phyloP scores from a whole-genome alignment of 495 filamentous ascomycete species.

The Lophium mytilinum region DNA sequence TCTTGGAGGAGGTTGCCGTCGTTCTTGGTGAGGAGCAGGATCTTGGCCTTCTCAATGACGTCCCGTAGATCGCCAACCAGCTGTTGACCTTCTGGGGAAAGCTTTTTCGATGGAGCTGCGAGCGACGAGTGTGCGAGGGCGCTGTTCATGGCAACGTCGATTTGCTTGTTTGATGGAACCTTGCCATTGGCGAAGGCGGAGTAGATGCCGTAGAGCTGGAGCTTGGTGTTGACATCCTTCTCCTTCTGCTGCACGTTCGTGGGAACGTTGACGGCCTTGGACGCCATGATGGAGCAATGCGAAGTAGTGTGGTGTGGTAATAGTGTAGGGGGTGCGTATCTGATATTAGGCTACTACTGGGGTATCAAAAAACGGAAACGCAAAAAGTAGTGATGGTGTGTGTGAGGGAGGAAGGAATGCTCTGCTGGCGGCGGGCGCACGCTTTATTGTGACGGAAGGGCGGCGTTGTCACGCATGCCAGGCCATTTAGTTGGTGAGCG shows the following conservation, averaged over 20 bases:
- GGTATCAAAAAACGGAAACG: no score
- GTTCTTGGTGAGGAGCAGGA: slow-evolving; percentile 88
- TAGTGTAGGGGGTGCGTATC: no score
- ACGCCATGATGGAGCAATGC: background rate
- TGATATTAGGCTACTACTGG: no score
- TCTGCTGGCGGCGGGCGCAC: no score
- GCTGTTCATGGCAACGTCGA: slow-evolving; percentile 87
- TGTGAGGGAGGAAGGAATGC: no score
- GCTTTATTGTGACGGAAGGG: no score
- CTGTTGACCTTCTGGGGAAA: slow-evolving; percentile 71
- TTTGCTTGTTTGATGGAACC: slow-evolving; percentile 92
- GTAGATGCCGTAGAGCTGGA: slow-evolving; percentile 90
- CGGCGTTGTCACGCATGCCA: no score
- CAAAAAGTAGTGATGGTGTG: no score
- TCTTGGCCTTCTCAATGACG: slow-evolving; percentile 83
- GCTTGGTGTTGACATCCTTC: slow-evolving; percentile 79
- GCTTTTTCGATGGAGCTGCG: slow-evolving; percentile 60
- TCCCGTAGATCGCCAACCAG: slow-evolving; percentile 71
- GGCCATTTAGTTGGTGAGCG: no score
- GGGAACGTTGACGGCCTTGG: slow-evolving; percentile 38
- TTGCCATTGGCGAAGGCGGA: slow-evolving; percentile 84
- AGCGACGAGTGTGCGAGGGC: slow-evolving; percentile 61
- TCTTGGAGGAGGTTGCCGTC: slow-evolving; percentile 90
- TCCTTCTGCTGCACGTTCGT: slow-evolving; percentile 35
- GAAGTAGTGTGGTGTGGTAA: no score